Base-by-base conservation (phyloP, 2,329 filamentous ascomycete genomes). In the Rosellinia necatrix region DNA sequence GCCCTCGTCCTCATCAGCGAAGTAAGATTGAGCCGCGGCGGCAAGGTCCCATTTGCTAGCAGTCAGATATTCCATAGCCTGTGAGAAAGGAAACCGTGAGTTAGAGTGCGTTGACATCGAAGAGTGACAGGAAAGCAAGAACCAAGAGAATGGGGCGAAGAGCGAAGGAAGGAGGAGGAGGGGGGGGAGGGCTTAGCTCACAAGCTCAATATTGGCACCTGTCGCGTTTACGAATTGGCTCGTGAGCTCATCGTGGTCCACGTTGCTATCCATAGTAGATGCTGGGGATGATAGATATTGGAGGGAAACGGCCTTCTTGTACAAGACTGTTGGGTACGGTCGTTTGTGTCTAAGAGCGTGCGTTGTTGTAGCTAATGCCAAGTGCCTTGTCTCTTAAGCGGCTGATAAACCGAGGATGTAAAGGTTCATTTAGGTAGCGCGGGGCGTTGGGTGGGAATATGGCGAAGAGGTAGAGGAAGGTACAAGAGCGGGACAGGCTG, bases 51-150 rank as follows among this genome's bases (percentile, higher is more conserved):
- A 91, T 61, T 81, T 75, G 66, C 81, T 85, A 30, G 81, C 80
- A 19, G 78, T 76, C 6, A 93, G 83, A 63, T 89, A 89, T 58
- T 87, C 79, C 53, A 78, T 78, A 42, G 89, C 89, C 88, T 92
- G 60, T 12, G 13, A 12, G 2, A 24, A 29, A 25, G 2, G 13
- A 17, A 29, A 29, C n/a, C 8, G 15, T 4, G 8, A 10, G 22
- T 43, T 37, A 13, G n/a, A 12, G n/a, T 35, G 8, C 15, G 6
- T 35, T 13, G 12, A n/a, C 13, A 21, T 19, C n/a, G 19, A 3
- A 7, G 15, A 12, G 15, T 9, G 3, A 13, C 24, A 12, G 8
- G 4, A 34, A 17, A 15, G 8, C 9, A 3, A 49, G 17, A n/a
- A 15, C n/a, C 15, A 15, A 40, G 19, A 3, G 37, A 40, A 27